These are phyloP conservation scores for Ceratobasidium sp. DNA, from an alignment of 1,284 basidiomycete genomes.

Conservation along the genomic window DNA sequence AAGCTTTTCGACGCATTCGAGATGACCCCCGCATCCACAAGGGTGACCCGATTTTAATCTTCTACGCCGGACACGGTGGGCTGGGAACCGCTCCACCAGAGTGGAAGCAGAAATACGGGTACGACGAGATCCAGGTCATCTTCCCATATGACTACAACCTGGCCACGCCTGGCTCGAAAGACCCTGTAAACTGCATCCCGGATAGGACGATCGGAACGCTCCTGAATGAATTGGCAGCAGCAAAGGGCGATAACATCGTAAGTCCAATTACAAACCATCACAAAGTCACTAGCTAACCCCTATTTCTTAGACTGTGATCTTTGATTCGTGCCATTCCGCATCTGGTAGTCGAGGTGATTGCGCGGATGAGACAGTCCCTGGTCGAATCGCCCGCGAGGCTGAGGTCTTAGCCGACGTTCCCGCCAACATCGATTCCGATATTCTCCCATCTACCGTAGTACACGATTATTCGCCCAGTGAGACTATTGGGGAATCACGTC, in stretches of 20 bases:
- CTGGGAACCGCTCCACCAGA: conserved; percentile 1
- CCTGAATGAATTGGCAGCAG: conserved; percentile 23
- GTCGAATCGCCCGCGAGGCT: conserved; percentile 16
- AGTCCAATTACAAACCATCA: not conserved
- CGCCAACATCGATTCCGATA: conserved; percentile 17
- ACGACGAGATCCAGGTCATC: conserved; percentile 34
- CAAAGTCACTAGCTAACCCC: no score
- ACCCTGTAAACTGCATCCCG: conserved; percentile 35
- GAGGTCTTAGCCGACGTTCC: conserved; percentile 8
- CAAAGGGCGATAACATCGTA: conserved; percentile 38
- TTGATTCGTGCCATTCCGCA: conserved; percentile 38
- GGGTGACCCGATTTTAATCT: conserved; percentile 37
- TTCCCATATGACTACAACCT: conserved; percentile 28
- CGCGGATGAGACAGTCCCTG: not conserved
- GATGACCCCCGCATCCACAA: conserved; percentile 18
- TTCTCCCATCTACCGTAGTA: not conserved
- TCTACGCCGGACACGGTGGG: conserved; percentile 34
- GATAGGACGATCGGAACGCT: conserved; percentile 22
- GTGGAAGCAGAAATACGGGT: conserved; percentile 3
- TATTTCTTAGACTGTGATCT: conserved; percentile 23
- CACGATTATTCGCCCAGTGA: not conserved
- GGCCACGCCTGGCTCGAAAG: not conserved
- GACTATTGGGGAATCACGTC: not conserved
- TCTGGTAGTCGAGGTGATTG: conserved; percentile 12
- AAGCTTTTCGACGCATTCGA: not conserved